Percentiles rank a stretch among this genome's conserved stretches.
Conservation (phyloP, 1,284 basidiomycete species). For the Melanopsichium pennsylvanicum region DNA sequence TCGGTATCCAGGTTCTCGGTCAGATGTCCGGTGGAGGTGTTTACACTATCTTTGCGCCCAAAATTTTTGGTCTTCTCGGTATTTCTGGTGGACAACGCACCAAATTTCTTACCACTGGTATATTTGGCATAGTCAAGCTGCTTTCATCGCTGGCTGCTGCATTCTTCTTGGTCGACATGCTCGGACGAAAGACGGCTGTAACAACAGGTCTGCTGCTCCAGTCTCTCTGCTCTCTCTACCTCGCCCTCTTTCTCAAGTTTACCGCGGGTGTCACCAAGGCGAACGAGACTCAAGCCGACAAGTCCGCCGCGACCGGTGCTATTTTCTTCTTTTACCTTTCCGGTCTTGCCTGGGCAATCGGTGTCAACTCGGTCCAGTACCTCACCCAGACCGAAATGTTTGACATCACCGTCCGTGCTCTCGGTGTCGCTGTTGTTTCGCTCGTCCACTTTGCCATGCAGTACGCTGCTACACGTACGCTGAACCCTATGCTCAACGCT, state of each 20-base stretch:
- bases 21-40: slow-evolving; percentile 49
- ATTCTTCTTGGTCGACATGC: slow-evolving; percentile 51
- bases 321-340: slow-evolving; percentile 52
- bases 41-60: slow-evolving; percentile 48
- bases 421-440: slow-evolving; percentile 41
- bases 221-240: slow-evolving; percentile 37
- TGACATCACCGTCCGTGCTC: slow-evolving; percentile 40
- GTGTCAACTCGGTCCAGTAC: slow-evolving; percentile 55
- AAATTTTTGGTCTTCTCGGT: slow-evolving; percentile 46
- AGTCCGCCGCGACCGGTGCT: slow-evolving; percentile 35
- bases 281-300: slow-evolving; percentile 39
- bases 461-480: slow-evolving; percentile 44
- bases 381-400: slow-evolving; percentile 46
- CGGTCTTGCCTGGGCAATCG: slow-evolving; percentile 49
- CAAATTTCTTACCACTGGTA: slow-evolving; percentile 44
- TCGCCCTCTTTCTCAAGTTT: slow-evolving; percentile 47
- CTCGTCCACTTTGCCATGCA: slow-evolving; percentile 50
- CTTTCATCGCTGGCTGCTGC: slow-evolving; percentile 46
- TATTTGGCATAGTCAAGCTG: slow-evolving; percentile 55
- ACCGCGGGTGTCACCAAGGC: slow-evolving; percentile 28
- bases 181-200: slow-evolving; percentile 46
- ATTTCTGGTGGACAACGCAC: slow-evolving; percentile 37
- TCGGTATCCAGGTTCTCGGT: slow-evolving; percentile 53
- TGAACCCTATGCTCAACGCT: slow-evolving; percentile 42
- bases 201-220: slow-evolving; percentile 43